Evolutionary conservation across 768 basidiomycete genomes (phyloP).

Genomic region (Lactarius hengduanensis): DNA sequence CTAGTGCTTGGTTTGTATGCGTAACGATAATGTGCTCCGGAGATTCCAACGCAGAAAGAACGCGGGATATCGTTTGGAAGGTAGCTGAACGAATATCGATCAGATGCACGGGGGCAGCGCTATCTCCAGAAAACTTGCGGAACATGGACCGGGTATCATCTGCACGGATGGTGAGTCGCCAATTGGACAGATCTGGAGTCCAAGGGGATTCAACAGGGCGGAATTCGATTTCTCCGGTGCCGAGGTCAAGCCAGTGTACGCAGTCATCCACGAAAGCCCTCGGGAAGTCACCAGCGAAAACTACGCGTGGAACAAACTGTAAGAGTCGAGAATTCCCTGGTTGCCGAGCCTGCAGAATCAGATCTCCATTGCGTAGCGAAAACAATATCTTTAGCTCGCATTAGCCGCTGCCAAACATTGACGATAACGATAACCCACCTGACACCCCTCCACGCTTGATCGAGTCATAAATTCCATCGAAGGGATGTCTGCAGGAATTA

Average conservation of each 20-base stretch:
- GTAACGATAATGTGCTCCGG: background rate
- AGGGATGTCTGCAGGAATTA: conserved; percentile 11
- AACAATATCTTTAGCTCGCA: background rate
- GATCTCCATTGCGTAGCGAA: background rate
- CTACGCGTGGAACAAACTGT: conserved; percentile 38
- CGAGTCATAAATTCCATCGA: conserved; percentile 11
- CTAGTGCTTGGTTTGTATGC: background rate
- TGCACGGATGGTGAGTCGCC: conserved; percentile 28
- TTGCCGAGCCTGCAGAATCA: conserved; percentile 1
- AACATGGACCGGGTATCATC: background rate
- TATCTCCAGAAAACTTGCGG: background rate
- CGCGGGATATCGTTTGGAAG: background rate
- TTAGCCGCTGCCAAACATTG: background rate
- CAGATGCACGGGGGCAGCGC: background rate
- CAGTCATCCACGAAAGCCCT: conserved; percentile 33
- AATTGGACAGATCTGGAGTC: conserved; percentile 33
- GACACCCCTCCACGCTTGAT: background rate
- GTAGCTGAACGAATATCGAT: conserved; percentile 9
- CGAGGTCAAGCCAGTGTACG: conserved; percentile 39
- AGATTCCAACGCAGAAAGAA: conserved; percentile 4
- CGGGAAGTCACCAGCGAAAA: conserved; percentile 37
- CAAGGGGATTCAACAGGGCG: conserved; percentile 36
- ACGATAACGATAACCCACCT: background rate
- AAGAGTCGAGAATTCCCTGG: background rate
- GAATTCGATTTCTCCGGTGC: conserved; percentile 34